Evolutionary conservation across 306 rosid species (phyloP), one percentile per base, ranked within the genome.

Genomic region (Castanospermum australe): DNA sequence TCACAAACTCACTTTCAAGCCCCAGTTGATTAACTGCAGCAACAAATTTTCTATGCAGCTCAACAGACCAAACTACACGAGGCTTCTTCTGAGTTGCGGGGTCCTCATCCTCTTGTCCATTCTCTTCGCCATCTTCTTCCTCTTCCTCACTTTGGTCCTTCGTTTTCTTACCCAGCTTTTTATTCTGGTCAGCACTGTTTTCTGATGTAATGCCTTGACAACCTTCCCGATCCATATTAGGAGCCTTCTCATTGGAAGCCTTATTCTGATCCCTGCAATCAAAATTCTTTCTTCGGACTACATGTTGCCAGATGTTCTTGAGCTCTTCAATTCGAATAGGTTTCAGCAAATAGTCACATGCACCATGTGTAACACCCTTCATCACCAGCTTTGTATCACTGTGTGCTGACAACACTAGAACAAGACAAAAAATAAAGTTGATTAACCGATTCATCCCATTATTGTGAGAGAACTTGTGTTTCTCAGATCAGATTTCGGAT

Each of bases 251-350:
- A 44, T 48, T 76, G 65, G 83, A 77, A 13, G 63, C 35, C 79
- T 85, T 87, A 8, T 39, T 85, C 60, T 80, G 88, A 73, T 87
- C 88, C 72, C 56, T 88, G 21, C 81, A 1, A 25, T 87, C 84
- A 13, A 45, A 33, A 79, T 79, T 91, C 79, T 83, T 92, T 80
- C 86, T 82, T 21, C 98, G 90, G 32, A 92, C 32, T 4, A 94
- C 96, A 75, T 94, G 98, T 63, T 94, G 98, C 98, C 98, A 94
- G 41, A 94, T 89, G 87, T 94, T 94, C 85, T 86, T 89, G 67
- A 94, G 91, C 92, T 92, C 94, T 84, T 92, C 94, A 15, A 87
- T 82, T 51, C 97, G 87, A 78, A 90, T 91, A 0, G 97, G 97
- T 77, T 94, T 92, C 84, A 94, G 77, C 86, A 91, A 65, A 86